Conservation (phyloP, 140 eudicot species). For the Flaveria floridana region DNA sequence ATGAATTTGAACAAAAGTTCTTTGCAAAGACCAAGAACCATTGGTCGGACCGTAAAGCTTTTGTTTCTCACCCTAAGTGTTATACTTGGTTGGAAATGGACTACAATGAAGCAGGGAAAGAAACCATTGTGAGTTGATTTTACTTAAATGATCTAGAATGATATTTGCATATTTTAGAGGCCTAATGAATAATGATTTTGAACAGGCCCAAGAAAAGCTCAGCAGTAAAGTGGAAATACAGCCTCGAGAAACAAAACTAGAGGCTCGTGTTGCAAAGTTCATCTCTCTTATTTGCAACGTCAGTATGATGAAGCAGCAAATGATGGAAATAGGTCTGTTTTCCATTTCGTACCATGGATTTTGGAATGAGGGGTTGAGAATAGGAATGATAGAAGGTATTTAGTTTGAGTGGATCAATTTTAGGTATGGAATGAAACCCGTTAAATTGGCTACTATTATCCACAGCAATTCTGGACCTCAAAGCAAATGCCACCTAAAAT, state of each 20-base stretch:
- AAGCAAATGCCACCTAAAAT: not conserved
- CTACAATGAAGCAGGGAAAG: constrained; percentile 55
- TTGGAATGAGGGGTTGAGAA: not conserved
- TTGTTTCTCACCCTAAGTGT: constrained; percentile 55
- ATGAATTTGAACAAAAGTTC: constrained; percentile 81
- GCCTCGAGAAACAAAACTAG: constrained; percentile 82
- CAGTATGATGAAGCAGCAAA: constrained; percentile 97
- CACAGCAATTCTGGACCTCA: not conserved
- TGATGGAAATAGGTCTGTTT: constrained; percentile 90
- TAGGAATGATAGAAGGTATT: not conserved
- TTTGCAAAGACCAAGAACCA: constrained; percentile 72
- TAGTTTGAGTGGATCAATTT: not conserved
- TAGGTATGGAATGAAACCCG: not conserved
- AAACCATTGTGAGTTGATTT: constrained; percentile 51
- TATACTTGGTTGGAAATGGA: constrained; percentile 99
- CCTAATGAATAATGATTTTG: constrained; percentile 9
- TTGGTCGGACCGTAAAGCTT: constrained; percentile 65
- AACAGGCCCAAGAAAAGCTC: constrained; percentile 44
- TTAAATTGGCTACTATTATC: not conserved
- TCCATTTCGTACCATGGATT: not conserved
- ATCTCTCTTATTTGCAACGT: constrained; percentile 88
- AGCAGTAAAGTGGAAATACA: constrained; percentile 37
- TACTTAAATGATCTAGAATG: constrained; percentile 2
- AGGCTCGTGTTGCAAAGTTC: constrained; percentile 77
- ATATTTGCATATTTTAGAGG: constrained; percentile 12